Evolutionary conservation across 1,284 basidiomycete species (phyloP), one percentile per base, ranked within the genome.

Genomic region (Cryptococcus neoformans): DNA sequence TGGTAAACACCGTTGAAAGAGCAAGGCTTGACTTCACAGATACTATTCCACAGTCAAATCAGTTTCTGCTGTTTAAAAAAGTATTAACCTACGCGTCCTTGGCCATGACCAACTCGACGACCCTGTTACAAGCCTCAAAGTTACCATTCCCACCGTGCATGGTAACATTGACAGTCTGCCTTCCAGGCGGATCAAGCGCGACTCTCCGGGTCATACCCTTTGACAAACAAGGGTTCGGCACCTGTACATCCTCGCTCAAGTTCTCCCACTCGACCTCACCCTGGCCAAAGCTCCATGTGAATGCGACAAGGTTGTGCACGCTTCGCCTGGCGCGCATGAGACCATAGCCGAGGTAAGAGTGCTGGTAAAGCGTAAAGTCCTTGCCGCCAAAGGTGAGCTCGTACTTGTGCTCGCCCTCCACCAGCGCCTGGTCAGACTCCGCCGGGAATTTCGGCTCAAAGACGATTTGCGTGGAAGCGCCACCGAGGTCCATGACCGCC

Each of bases 1-100:
- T 98, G 95, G 80, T 99, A 98, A 35, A 97, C 92, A 40, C 95
- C 95, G 66, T 92, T 88, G 80, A 99, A 99, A 1, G 94, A 92
- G 77, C 95, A 99, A 0, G 93, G 93, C 74, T 89, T 90, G 66
- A 87, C 81, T 68, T 87, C 85, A 77, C 96, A 98, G 51, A 92
- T 83, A 0, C 90, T 92, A 51, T 28, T 34, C 9, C 49, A 17
- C 9, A 12, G 50, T 37, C 46, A 21, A 9, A 36, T 54, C 47
- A 54, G 40, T 45, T 12, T 14, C 42, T 51, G 60, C 35, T 55
- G 52, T 54, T 44, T 21, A 34, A 44, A 8, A 8, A 4, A 2
- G 17, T 12, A 21, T 35, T n/a, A 2, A 87, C 89, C 77, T 75
- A 91, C 84, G 92, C 87, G 68, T 99, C 91, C 80, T 99, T 99